A percentile compares a stretch with the other conserved stretches of the same genome.
Evolutionary conservation across 768 basidiomycete genomes (phyloP).

Genomic region (Termitomyces sp.): DNA sequence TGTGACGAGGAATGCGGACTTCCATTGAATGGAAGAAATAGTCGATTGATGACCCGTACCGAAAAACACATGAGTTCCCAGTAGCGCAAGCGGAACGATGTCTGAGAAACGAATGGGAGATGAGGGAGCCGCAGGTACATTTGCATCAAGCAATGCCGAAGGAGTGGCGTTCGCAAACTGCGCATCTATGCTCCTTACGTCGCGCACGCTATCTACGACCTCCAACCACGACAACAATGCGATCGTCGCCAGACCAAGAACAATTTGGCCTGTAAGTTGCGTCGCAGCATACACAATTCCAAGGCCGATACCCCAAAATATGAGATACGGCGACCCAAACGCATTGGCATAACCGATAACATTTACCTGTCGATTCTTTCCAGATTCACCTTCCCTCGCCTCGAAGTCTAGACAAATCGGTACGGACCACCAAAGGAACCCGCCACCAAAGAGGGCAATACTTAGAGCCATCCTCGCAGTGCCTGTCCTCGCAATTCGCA

Average conservation of each 20-base stretch:
- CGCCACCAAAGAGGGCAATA: constrained; percentile 47
- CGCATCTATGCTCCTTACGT: constrained; percentile 49
- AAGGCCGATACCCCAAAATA: constrained; percentile 72
- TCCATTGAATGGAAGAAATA: constrained; percentile 92
- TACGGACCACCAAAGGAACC: constrained; percentile 62
- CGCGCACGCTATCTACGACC: constrained; percentile 74
- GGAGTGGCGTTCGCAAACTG: constrained; percentile 46
- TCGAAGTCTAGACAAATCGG: constrained; percentile 72
- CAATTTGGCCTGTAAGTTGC: constrained; percentile 81
- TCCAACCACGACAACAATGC: constrained; percentile 78
- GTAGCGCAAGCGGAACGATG: constrained; percentile 65
- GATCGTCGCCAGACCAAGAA: constrained; percentile 56
- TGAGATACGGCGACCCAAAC: constrained; percentile 81
- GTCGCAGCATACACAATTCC: constrained; percentile 56
- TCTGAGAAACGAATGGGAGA: constrained; percentile 56
- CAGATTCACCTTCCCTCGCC: constrained; percentile 21
- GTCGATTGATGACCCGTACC: constrained; percentile 90
- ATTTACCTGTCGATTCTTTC: constrained; percentile 37
- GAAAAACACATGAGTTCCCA: constrained; percentile 77
- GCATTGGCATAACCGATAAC: constrained; percentile 88
- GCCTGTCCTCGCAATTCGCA: constrained; percentile 54
- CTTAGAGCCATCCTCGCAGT: constrained; percentile 54
- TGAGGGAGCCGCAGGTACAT: constrained; percentile 21
- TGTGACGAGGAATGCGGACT: constrained; percentile 82
- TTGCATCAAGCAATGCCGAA: constrained; percentile 32